phyloP scores from a whole-genome alignment of 1,284 basidiomycete species.

The Phellinidium pouzarii region DNA sequence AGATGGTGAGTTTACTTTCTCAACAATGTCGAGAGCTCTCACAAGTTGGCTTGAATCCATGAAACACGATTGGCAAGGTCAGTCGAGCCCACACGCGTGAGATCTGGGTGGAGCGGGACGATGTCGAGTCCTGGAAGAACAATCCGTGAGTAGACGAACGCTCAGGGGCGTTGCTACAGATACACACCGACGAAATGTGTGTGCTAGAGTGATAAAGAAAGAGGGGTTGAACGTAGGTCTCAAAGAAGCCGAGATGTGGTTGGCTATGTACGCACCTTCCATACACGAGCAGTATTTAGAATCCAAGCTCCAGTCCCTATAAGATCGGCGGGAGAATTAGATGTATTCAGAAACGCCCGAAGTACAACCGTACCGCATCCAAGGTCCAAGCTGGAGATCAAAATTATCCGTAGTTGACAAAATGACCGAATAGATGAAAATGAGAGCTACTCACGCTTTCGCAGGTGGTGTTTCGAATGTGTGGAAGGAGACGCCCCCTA shows the following conservation, averaged over 20 bases:
- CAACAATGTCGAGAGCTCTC: neutral
- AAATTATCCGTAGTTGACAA: constrained; percentile 13
- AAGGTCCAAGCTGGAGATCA: constrained; percentile 45
- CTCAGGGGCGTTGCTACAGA: too few species aligned
- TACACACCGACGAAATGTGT: constrained; percentile 53
- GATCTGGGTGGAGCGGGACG: constrained; percentile 60
- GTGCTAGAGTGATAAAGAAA: constrained; percentile 26
- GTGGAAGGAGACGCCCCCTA: constrained; percentile 54
- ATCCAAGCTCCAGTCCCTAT: constrained; percentile 63
- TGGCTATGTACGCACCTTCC: constrained; percentile 42
- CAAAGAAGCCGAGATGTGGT: too few species aligned
- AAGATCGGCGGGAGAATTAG: too few species aligned
- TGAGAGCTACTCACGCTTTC: constrained; percentile 45
- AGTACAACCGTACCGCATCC: constrained; percentile 49
- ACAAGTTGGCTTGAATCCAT: constrained; percentile 70
- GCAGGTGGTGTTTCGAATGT: constrained; percentile 48
- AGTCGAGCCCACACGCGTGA: constrained; percentile 45
- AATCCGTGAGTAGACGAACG: neutral
- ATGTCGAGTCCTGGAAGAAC: constrained; percentile 52
- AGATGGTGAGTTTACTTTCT: constrained; percentile 11
- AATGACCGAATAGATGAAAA: constrained; percentile 5
- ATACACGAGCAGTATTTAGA: constrained; percentile 48
- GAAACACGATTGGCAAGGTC: constrained; percentile 53
- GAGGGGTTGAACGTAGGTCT: neutral
- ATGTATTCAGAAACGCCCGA: constrained; percentile 6